A percentile compares a stretch with the other conserved stretches of the same genome.
These are phyloP conservation scores for Mrakia frigida DNA, from an alignment of 768 basidiomycete species.

Conservation along the genomic window DNA sequence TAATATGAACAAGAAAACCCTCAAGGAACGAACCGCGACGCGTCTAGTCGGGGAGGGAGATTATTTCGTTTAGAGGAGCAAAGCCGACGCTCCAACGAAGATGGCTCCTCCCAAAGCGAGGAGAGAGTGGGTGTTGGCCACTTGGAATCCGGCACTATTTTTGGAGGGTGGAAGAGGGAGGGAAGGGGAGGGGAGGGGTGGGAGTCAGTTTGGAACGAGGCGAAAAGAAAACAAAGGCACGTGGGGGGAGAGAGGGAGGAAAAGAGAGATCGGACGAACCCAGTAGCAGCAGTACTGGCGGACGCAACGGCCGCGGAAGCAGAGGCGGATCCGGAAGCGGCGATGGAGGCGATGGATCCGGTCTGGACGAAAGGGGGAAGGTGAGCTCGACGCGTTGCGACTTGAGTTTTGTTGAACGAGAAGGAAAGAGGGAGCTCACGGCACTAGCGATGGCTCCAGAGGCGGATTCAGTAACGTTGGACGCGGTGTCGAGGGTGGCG, in stretches of 20 bases:
- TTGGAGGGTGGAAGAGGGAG: too few relatives aligned
- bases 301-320: neutral
- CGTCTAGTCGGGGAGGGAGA: neutral
- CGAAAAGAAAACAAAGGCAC: too few relatives aligned
- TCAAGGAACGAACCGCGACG: neutral
- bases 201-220: too few relatives aligned
- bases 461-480: neutral
- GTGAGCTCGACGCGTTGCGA: neutral
- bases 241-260: too few relatives aligned
- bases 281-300: neutral
- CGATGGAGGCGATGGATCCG: neutral
- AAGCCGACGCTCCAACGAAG: conserved; percentile 3
- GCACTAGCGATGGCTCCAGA: neutral
- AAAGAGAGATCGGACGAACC: neutral
- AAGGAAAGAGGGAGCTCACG: neutral
- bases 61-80: conserved; percentile 2
- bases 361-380: neutral
- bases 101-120: conserved; percentile 3
- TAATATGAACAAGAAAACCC: neutral
- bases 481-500: neutral
- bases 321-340: neutral
- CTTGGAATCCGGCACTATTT: neutral
- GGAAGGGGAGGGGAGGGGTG: too few relatives aligned
- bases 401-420: neutral
- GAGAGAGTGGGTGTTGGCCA: neutral